Evolutionary conservation across 805 yeast species (phyloP), one percentile per base, ranked within the genome.

Genomic region (Candida taoyuanica): DNA sequence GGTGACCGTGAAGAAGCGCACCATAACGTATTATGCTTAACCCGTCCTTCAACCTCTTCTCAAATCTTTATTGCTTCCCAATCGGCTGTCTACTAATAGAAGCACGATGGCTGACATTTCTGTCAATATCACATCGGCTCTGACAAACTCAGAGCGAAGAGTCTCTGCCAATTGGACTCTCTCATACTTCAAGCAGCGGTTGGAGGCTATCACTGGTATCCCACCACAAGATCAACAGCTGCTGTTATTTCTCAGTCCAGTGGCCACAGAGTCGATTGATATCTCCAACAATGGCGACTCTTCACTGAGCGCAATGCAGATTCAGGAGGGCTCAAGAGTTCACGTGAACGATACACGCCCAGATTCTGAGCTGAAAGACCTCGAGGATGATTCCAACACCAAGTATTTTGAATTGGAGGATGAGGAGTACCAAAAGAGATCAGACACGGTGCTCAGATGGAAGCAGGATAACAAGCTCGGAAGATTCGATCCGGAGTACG

Each of bases 171-270:
- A 65, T 27, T 84, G 91, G 89, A 58, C 74, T 0, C 38, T 84
- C 13, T 59, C 58, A 6, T 62, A 74, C 44, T 67, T 85, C 35
- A 73, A 76, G 46, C 46, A 59, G 28, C 69, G 74, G 40, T 58
- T 86, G 9, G 93, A 84, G 50, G 68, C 66, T 25, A 74, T 85
- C 43, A 84, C 95, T 0, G 96, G 96, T 3, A 73, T 86, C 19
- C 76, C 79, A 5, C 81, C 85, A 3, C 44, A 52, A 12, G 63
- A 57, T 42, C 95, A 81, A 53, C 62, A 61, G 13, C 53, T 80
- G 13, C 67, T 67, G 39, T 58, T 74, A 26, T 77, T 74, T 48
- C 72, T 43, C 59, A 61, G 48, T 2, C 39, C 51, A 12, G 38
- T 43, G 44, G 53, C 54, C 18, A 40, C 55, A 49, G 68, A 56